Evolutionary conservation across 192 early-diverging fungal species (phyloP), one percentile per base, ranked within the genome.

Genomic region (Entomortierella parvispora): DNA sequence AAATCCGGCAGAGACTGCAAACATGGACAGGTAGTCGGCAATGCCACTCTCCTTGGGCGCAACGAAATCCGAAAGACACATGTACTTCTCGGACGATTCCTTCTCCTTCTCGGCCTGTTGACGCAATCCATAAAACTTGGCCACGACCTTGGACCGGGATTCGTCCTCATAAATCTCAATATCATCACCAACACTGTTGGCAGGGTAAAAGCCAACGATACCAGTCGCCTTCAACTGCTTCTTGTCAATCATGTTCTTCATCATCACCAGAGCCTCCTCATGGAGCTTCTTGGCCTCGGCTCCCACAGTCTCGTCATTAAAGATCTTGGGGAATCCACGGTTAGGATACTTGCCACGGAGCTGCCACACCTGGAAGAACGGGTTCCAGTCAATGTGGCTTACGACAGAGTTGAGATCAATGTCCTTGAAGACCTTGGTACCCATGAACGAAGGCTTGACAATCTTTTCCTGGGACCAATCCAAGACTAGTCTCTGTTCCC

Each of bases 321-420:
- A 98, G 68, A 98, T 95, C 88, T 97, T 97, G 66, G 96, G 96
- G 74, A 90, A 98, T 26, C 96, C 95, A 62, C 96, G 92, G 86
- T 98, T 98, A 20, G 96, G 96, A 70, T 98, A 98, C 69, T 92
- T 93, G 58, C 96, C 96, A 26, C 96, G 88, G 25, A 98, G 85
- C 83, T 98, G 96, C 82, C 94, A 98, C 17, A 95, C 95, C 79
- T 98, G 96, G 89, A 98, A 98, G 89, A 98, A 98, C 32, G 96
- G 96, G 58, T 96, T 98, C 95, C 96, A 98, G 81, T 98, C 96
- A 53, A 98, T 97, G 67, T 92, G 93, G n/a, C 87, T 81, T 28
- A 95, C 69, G 17, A 98, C 82, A 43, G 84, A 74, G 49, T 87
- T 84, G 48, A 98, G 87, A 56, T 94, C 92, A 79, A 89, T 87